Evolutionary conservation across 2,329 filamentous ascomycete genomes (phyloP).

Genomic region (Trichoderma gracile): DNA sequence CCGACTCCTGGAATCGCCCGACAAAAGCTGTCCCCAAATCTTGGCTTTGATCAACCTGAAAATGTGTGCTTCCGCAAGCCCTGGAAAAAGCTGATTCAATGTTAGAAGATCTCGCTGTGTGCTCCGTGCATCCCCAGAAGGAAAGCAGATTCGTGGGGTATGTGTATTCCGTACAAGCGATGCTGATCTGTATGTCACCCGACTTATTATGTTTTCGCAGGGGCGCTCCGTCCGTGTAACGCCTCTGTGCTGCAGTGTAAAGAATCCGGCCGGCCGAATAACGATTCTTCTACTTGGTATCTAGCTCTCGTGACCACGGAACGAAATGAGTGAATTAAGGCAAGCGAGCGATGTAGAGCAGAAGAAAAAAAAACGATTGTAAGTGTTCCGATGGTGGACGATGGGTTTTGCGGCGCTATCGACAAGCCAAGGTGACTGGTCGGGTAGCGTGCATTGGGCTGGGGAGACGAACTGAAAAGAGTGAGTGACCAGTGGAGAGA

Average conservation of each 20-base stretch:
- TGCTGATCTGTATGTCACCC: slow-evolving; percentile 25
- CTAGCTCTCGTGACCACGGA: slow-evolving; percentile 13
- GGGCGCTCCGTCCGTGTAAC: slow-evolving; percentile 17
- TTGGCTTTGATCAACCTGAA: not conserved
- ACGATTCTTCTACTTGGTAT: slow-evolving; percentile 7
- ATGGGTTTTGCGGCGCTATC: slow-evolving; percentile 25
- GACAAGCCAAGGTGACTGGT: slow-evolving; percentile 27
- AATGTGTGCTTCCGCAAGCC: not conserved
- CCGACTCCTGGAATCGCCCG: slow-evolving; percentile 24
- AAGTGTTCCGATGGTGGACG: slow-evolving; percentile 12
- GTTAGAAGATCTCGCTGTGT: not conserved
- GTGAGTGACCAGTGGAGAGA: slow-evolving; percentile 24
- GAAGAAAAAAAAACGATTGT: slow-evolving; percentile 11
- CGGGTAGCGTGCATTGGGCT: slow-evolving; percentile 26
- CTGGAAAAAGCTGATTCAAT: not conserved
- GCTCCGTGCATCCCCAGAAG: slow-evolving; percentile 8
- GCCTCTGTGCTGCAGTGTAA: slow-evolving; percentile 1
- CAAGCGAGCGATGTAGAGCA: slow-evolving; percentile 20
- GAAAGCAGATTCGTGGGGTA: slow-evolving; percentile 21
- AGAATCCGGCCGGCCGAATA: slow-evolving; percentile 27
- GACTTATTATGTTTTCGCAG: not conserved
- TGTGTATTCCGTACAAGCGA: slow-evolving; percentile 13
- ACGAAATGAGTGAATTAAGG: slow-evolving; percentile 21
- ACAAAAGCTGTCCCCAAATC: not conserved
- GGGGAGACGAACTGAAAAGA: slow-evolving; percentile 21